A percentile compares a stretch with the other conserved stretches of the same genome.
Conservation (phyloP, 2,329 filamentous ascomycete species). For the Xylariaceae sp. region DNA sequence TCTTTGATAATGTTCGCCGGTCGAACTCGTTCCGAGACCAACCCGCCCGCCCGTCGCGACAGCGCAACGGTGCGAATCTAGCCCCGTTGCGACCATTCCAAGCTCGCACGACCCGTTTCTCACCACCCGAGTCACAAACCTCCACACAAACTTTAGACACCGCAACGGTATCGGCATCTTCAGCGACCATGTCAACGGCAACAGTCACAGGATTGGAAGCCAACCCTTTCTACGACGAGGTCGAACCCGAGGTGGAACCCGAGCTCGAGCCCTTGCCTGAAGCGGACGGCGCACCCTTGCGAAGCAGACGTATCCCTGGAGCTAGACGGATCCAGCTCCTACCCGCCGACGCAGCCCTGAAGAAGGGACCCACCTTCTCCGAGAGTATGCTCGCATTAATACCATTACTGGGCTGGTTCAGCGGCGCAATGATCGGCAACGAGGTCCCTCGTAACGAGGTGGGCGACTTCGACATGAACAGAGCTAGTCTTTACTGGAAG, state of each 20-base stretch:
- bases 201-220: constrained; percentile 38
- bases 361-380: constrained; percentile 60
- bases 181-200: constrained; percentile 40
- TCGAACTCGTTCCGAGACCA: constrained; percentile 14
- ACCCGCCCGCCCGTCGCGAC: constrained; percentile 24
- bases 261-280: constrained; percentile 24
- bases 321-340: constrained; percentile 61
- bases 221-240: constrained; percentile 13
- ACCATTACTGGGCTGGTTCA: constrained; percentile 68
- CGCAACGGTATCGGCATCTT: constrained; percentile 38
- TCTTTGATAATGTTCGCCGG: constrained; percentile 28
- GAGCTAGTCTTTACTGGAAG: constrained; percentile 63
- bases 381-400: constrained; percentile 61
- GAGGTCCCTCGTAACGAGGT: constrained; percentile 67
- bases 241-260: no score
- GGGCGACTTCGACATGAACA: constrained; percentile 72
- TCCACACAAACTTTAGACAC: constrained; percentile 57
- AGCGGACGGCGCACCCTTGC: constrained; percentile 30
- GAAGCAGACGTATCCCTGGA: constrained; percentile 59
- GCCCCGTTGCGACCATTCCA: constrained; percentile 33
- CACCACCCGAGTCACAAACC: constrained; percentile 41
- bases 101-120: constrained; percentile 19
- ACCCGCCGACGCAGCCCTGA: constrained; percentile 64
- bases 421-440: constrained; percentile 66
- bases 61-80: constrained; percentile 21